These are phyloP conservation scores for Musa acuminata DNA, from an alignment of 176 grass and related monocot species.

Conservation along the genomic window DNA sequence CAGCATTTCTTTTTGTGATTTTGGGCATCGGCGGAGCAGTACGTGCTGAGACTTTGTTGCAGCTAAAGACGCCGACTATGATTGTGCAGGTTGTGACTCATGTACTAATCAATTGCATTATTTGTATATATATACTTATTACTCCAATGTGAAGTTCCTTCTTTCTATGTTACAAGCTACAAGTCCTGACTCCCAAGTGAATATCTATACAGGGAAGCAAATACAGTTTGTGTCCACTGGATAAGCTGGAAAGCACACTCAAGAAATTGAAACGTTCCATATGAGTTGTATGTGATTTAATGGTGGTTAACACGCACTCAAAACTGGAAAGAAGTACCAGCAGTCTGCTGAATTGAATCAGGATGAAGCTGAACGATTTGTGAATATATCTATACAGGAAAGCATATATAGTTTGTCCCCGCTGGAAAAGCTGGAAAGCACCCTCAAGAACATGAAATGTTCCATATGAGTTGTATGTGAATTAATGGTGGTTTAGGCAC, in stretches of 20 bases:
- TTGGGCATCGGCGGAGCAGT: constrained; percentile 38
- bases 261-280: constrained; percentile 54
- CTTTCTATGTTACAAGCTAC: too few relatives aligned
- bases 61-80: constrained; percentile 54
- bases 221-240: constrained; percentile 58
- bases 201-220: constrained; percentile 45
- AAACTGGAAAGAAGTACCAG: constrained; percentile 56
- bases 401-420: constrained; percentile 70
- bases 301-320: constrained; percentile 47
- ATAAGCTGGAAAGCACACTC: constrained; percentile 42
- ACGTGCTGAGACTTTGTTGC: constrained; percentile 50
- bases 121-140: not conserved
- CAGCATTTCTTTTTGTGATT: constrained; percentile 6
- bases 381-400: constrained; percentile 31
- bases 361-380: constrained; percentile 35
- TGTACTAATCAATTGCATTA: too few relatives aligned
- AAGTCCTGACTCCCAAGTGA: constrained; percentile 3
- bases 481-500: constrained; percentile 51
- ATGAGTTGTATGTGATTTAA: constrained; percentile 61
- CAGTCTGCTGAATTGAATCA: constrained; percentile 39
- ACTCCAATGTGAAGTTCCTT: not conserved
- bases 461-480: constrained; percentile 48
- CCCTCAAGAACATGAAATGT: constrained; percentile 58
- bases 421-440: constrained; percentile 44
- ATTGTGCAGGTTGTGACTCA: constrained; percentile 52